These are phyloP conservation scores for Aspergillus sp. DNA, from an alignment of 2,329 filamentous ascomycete species.

Conservation along the genomic window DNA sequence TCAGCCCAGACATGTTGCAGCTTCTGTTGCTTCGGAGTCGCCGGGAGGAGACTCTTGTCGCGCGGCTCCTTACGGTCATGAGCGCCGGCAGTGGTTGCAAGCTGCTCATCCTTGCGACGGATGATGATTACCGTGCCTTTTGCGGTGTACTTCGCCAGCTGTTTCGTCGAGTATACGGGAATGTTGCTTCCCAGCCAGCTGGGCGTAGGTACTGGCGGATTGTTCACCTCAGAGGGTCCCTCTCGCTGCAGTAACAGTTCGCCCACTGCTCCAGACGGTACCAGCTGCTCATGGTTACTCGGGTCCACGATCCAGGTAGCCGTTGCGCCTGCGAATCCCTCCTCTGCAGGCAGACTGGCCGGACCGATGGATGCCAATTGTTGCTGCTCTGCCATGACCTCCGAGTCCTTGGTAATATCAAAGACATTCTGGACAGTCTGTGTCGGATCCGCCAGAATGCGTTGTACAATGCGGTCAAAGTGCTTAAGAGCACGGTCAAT, in stretches of 20 bases:
- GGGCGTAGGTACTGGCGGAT: background rate
- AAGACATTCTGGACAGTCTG: background rate
- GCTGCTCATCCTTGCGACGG: constrained; percentile 1
- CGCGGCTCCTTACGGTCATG: constrained; percentile 11
- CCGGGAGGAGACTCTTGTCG: background rate
- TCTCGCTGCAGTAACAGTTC: constrained; percentile 6
- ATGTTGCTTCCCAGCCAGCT: background rate
- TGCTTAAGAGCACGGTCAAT: constrained; percentile 52
- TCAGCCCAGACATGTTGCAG: constrained; percentile 4
- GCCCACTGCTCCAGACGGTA: constrained; percentile 15
- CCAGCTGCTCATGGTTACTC: background rate
- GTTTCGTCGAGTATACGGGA: background rate
- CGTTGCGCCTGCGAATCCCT: background rate
- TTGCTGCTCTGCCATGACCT: background rate
- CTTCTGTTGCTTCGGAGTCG: constrained; percentile 1
- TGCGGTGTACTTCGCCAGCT: background rate
- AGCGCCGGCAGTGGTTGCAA: constrained; percentile 7
- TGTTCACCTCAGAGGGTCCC: background rate
- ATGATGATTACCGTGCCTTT: background rate
- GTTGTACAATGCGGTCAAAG: constrained; percentile 32
- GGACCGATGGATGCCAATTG: background rate
- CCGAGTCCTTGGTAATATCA: background rate
- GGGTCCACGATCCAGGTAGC: constrained; percentile 6
- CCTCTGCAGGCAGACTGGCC: background rate
- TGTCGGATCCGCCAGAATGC: background rate